These are phyloP conservation scores for Plantago elongata DNA, from an alignment of 257 asterid species.

Conservation along the genomic window DNA sequence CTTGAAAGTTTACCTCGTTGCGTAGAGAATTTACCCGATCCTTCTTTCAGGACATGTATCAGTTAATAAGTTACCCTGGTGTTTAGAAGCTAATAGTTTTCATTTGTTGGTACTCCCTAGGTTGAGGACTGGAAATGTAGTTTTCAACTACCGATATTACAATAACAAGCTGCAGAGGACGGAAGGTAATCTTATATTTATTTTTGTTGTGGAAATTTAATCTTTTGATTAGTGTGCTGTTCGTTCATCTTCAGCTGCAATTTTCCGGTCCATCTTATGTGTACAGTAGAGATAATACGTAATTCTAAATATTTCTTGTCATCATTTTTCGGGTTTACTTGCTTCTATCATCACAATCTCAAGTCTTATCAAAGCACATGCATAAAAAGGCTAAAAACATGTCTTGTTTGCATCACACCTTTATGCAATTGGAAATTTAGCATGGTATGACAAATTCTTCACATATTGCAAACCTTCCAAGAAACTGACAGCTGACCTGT, in stretches of 20 bases:
- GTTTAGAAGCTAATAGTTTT: constrained; percentile 17
- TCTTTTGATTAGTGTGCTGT: constrained; percentile 5
- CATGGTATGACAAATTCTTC: not conserved
- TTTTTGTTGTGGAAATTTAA: constrained; percentile 13
- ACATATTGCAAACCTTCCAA: constrained; percentile 11
- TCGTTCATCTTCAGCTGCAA: constrained; percentile 16
- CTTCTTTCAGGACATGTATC: too few species aligned
- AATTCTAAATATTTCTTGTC: not conserved
- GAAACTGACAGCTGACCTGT: constrained; percentile 31
- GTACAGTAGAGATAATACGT: not conserved
- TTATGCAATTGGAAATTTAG: not conserved
- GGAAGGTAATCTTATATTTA: constrained; percentile 61
- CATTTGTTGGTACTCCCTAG: constrained; percentile 40
- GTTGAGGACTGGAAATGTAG: constrained; percentile 95
- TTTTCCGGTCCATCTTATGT: constrained; percentile 1
- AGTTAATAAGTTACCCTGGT: too few species aligned
- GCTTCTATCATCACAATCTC: too few species aligned
- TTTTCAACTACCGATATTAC: constrained; percentile 88
- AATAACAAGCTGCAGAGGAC: constrained; percentile 85
- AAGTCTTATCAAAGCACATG: too few species aligned
- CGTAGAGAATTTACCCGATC: too few species aligned
- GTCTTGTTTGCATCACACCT: too few species aligned
- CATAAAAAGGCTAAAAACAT: too few species aligned
- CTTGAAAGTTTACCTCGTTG: too few species aligned
- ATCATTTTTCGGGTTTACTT: not conserved